phyloP scores from a whole-genome alignment of 108 stramenopile species.

The Aureococcus anophagefferens region DNA sequence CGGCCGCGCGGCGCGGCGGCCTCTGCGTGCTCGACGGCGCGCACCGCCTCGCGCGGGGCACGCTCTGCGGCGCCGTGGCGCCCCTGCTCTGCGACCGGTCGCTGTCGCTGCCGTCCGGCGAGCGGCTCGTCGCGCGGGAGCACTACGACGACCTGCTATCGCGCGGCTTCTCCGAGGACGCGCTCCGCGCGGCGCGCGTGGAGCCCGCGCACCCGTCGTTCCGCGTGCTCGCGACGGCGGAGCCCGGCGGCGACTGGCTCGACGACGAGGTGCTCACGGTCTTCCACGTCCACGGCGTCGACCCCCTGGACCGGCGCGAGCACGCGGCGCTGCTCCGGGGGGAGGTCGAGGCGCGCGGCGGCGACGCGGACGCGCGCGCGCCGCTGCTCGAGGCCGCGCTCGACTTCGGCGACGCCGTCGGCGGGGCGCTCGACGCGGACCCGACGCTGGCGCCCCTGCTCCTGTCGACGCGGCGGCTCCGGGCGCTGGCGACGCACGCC shows the following conservation, averaged over 20 bases:
- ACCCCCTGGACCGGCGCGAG: neutral
- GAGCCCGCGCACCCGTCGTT: slow-evolving; percentile 38
- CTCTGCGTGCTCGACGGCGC: slow-evolving; percentile 63
- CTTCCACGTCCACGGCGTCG: no score
- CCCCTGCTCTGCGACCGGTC: slow-evolving; percentile 29
- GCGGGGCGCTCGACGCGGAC: no score
- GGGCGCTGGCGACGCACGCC: no score
- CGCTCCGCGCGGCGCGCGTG: slow-evolving; percentile 50
- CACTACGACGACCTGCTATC: slow-evolving; percentile 29
- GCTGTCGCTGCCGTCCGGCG: slow-evolving; percentile 51
- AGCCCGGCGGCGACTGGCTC: neutral
- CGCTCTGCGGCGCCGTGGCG: slow-evolving; percentile 12
- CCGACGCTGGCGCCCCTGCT: no score
- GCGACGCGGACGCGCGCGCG: no score
- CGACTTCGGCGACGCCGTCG: no score
- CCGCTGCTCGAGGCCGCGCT: no score
- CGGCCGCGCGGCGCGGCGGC: slow-evolving; percentile 52
- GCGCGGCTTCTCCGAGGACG: slow-evolving; percentile 35
- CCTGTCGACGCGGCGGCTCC: no score
- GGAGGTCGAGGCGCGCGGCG: no score
- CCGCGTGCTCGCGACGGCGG: slow-evolving; percentile 24
- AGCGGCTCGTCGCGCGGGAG: slow-evolving; percentile 23
- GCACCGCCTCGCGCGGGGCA: slow-evolving; percentile 60
- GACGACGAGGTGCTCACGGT: neutral
- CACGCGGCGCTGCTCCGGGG: no score